Evolutionary conservation across 768 basidiomycete species (phyloP).

Genomic region (Candolleomyces eurysporus): DNA sequence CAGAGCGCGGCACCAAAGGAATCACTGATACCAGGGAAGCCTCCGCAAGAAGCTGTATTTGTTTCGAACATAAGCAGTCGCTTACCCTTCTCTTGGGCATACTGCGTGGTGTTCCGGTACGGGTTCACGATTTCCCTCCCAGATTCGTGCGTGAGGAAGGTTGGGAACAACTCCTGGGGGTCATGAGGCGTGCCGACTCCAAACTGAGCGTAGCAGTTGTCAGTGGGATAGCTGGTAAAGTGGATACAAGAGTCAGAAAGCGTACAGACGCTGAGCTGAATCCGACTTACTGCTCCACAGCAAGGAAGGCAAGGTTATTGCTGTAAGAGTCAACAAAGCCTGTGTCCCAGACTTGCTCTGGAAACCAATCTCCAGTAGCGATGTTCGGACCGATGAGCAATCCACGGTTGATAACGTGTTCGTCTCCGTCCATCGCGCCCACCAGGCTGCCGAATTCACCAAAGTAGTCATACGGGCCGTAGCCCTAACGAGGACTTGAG

Average conservation of each 20-base stretch:
- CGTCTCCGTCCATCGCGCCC: conserved; percentile 33
- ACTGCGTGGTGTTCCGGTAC: conserved; percentile 49
- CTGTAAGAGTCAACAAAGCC: conserved; percentile 45
- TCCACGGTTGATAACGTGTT: conserved; percentile 31
- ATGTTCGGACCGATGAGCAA: conserved; percentile 63
- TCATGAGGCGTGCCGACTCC: conserved; percentile 36
- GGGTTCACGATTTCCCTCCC: conserved; percentile 45
- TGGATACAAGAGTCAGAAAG: background rate
- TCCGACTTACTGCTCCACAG: conserved; percentile 55
- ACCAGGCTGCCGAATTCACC: conserved; percentile 46
- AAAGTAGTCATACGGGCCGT: conserved; percentile 38
- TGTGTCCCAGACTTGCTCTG: conserved; percentile 46
- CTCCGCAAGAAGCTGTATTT: conserved; percentile 68
- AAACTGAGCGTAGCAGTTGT: conserved; percentile 60
- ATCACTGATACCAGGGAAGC: conserved; percentile 62
- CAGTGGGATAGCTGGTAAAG: conserved; percentile 34
- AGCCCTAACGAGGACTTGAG: conserved; percentile 21
- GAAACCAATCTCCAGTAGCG: conserved; percentile 53
- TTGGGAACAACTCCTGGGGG: conserved; percentile 47
- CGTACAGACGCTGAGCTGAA: background rate
- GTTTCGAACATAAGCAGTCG: conserved; percentile 71
- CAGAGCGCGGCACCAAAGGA: conserved; percentile 64
- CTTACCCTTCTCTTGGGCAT: conserved; percentile 41
- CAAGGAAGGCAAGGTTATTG: conserved; percentile 40
- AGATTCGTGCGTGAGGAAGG: conserved; percentile 60